These are phyloP conservation scores for Ceratocystis cubensis DNA, from an alignment of 2,329 filamentous ascomycete species.

Conservation along the genomic window DNA sequence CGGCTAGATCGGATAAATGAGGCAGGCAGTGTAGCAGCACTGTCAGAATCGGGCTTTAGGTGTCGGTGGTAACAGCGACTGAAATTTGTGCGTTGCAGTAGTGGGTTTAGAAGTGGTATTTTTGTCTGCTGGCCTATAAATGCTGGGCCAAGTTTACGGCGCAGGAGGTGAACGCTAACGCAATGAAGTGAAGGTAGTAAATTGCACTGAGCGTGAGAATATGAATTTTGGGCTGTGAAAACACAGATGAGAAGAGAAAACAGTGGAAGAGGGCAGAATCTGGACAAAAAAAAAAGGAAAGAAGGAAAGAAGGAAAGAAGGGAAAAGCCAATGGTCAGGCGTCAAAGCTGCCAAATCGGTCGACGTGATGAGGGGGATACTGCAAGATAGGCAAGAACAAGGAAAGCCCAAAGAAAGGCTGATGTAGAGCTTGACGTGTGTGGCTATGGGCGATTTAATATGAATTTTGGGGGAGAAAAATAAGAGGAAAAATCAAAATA, in stretches of 20 bases:
- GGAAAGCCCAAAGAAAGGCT: neutral
- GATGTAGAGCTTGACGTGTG: neutral
- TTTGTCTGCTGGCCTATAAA: neutral
- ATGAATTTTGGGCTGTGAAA: neutral
- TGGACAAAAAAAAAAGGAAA: neutral
- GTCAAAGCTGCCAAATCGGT: neutral
- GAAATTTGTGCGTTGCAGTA: neutral
- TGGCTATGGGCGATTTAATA: slow-evolving; percentile 1
- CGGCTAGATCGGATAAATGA: neutral
- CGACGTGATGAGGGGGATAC: neutral
- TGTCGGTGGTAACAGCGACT: neutral
- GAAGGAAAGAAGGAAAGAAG: neutral
- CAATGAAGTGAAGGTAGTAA: neutral
- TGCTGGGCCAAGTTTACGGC: slow-evolving; percentile 16
- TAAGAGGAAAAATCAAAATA: neutral
- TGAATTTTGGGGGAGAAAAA: neutral
- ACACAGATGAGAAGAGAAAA: neutral
- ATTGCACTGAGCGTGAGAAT: slow-evolving; percentile 9
- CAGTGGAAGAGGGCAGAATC: neutral
- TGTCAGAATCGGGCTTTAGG: neutral
- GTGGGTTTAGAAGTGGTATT: neutral
- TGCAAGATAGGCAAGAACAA: neutral
- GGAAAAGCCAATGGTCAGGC: neutral
- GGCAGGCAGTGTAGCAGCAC: neutral
- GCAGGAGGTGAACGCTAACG: slow-evolving; percentile 10